Conservation (phyloP, 2,329 filamentous ascomycete species). For the Monilinia fructigena region DNA sequence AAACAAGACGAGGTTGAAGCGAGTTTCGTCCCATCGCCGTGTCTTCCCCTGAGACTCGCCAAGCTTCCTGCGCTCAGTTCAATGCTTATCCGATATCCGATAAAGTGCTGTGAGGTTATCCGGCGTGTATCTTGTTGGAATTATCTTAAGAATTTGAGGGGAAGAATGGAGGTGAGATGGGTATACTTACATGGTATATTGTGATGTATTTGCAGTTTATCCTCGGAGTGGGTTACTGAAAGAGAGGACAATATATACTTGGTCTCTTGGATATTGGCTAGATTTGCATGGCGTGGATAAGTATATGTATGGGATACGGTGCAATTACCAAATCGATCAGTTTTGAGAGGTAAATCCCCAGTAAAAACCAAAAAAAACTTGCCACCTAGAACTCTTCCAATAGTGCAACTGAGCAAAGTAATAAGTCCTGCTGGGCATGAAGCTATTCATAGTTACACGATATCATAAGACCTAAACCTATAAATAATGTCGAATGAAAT, state of each 20-base stretch:
- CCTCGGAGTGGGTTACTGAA: slow-evolving; percentile 14
- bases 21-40: slow-evolving; percentile 42
- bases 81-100: slow-evolving; percentile 22
- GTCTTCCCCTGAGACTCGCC: slow-evolving; percentile 33
- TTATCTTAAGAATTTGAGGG: neutral
- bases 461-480: slow-evolving; percentile 21
- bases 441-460: slow-evolving; percentile 18
- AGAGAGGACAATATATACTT: neutral
- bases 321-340: slow-evolving; percentile 5
- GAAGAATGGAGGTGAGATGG: neutral
- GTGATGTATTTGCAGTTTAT: slow-evolving; percentile 3
- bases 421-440: neutral
- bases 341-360: neutral
- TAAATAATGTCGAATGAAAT: slow-evolving; percentile 17
- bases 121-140: slow-evolving; percentile 7
- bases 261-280: neutral
- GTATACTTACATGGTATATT: slow-evolving; percentile 4
- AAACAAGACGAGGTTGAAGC: slow-evolving; percentile 42
- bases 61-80: slow-evolving; percentile 34
- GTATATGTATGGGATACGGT: slow-evolving; percentile 11
- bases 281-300: slow-evolving; percentile 2
- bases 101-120: slow-evolving; percentile 26
- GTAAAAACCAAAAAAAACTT: slow-evolving; percentile 17
- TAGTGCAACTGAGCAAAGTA: neutral
- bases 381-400: slow-evolving; percentile 1